Evolutionary conservation across 2,329 filamentous ascomycete species (phyloP).

Genomic region (Fusarium temperatum): DNA sequence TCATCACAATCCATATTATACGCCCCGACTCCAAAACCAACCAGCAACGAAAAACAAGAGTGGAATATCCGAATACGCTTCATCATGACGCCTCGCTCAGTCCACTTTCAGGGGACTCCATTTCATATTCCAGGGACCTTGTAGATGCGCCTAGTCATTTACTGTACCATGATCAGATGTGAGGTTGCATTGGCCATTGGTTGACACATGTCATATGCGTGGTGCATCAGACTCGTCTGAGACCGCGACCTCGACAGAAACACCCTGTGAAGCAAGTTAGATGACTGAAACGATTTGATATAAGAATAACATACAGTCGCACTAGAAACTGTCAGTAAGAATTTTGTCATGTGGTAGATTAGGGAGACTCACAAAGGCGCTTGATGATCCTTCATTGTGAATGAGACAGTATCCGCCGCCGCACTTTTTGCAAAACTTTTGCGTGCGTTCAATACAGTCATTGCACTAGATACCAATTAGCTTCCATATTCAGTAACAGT

Average conservation of each 20-base stretch:
- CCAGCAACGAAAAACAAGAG: not conserved
- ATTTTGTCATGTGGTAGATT: too few relatives aligned
- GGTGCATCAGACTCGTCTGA: slow-evolving; percentile 36
- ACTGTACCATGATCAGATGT: slow-evolving; percentile 8
- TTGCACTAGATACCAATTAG: slow-evolving; percentile 65
- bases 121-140: slow-evolving; percentile 20
- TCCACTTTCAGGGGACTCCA: not conserved
- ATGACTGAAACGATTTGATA: not conserved
- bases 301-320: slow-evolving; percentile 54
- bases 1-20: slow-evolving; percentile 1
- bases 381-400: slow-evolving; percentile 83
- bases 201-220: not conserved
- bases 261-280: slow-evolving; percentile 43
- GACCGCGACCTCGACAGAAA: slow-evolving; percentile 47
- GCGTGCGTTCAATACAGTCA: slow-evolving; percentile 76
- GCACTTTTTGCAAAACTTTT: slow-evolving; percentile 77
- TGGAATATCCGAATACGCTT: not conserved
- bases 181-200: slow-evolving; percentile 2
- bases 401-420: slow-evolving; percentile 82
- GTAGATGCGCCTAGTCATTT: slow-evolving; percentile 3
- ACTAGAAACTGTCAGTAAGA: slow-evolving; percentile 50
- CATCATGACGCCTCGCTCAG: slow-evolving; percentile 16
- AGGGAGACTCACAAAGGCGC: slow-evolving; percentile 55
- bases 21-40: slow-evolving; percentile 24
- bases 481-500: not conserved